Percentiles rank a stretch among this genome's conserved stretches.
phyloP scores from a whole-genome alignment of 192 early-diverging fungal species.

The Rhizoclosmatium sp. region DNA sequence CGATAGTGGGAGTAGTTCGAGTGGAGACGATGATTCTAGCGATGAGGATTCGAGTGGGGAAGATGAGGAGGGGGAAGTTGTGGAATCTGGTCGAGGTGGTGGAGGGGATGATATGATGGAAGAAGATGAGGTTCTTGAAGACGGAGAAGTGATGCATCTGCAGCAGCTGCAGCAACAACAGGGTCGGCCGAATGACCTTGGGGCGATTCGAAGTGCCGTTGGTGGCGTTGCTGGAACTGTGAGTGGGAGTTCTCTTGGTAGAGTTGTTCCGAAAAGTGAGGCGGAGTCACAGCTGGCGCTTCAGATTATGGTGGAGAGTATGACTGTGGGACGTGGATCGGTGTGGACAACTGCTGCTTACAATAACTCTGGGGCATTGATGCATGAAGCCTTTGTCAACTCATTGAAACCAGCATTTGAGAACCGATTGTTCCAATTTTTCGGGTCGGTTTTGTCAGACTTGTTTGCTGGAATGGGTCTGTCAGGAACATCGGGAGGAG shows the following conservation, averaged over 20 bases:
- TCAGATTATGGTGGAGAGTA: conserved; percentile 23
- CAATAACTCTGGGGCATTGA: background rate
- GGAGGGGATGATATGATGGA: conserved; percentile 9
- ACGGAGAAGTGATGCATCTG: conserved; percentile 3
- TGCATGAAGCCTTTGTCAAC: background rate
- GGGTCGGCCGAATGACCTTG: background rate
- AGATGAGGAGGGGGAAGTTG: background rate
- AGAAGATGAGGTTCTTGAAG: conserved; percentile 13
- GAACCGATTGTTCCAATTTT: conserved; percentile 16
- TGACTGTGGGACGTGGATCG: conserved; percentile 25
- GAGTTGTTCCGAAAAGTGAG: conserved; percentile 1
- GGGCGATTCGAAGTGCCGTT: background rate
- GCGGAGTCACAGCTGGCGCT: background rate
- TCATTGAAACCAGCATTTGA: conserved; percentile 23
- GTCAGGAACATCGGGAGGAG: background rate
- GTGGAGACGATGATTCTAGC: background rate
- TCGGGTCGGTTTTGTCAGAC: background rate
- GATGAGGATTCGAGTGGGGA: background rate
- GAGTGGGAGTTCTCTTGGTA: too few species aligned
- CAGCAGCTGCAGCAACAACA: background rate
- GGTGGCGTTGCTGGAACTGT: background rate
- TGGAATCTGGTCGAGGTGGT: background rate
- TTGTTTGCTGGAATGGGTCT: conserved; percentile 6
- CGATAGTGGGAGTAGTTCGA: background rate
- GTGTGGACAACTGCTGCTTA: background rate